Evolutionary conservation across 352 stramenopile genomes (phyloP).

Genomic region (Globisporangium cystogenes): DNA sequence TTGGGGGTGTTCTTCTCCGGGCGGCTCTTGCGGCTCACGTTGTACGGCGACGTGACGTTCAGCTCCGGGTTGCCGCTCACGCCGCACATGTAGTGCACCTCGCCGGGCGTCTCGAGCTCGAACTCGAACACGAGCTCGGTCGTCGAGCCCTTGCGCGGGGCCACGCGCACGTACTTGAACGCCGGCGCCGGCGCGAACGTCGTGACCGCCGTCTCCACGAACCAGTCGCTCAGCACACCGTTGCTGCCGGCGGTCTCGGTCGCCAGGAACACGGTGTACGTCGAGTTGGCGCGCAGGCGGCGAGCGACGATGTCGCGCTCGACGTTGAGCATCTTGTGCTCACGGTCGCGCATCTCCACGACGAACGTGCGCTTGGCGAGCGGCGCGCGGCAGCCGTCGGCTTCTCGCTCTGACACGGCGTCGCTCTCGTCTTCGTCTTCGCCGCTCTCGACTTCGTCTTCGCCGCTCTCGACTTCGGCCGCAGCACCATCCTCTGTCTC

Average conservation of each 20-base stretch:
- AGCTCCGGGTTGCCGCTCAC: slow-evolving; percentile 51
- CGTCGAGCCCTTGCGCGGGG: slow-evolving; percentile 63
- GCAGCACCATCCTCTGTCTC: background rate
- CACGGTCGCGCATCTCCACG: slow-evolving; percentile 23
- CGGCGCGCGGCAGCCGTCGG: background rate
- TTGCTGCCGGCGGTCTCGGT: slow-evolving; percentile 44
- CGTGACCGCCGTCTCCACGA: slow-evolving; percentile 26
- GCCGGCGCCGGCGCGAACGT: slow-evolving; percentile 38
- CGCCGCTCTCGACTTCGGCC: too few species aligned
- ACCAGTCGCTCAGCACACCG: slow-evolving; percentile 54
- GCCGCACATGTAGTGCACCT: slow-evolving; percentile 74
- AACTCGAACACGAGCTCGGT: slow-evolving; percentile 63
- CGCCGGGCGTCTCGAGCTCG: slow-evolving; percentile 44
- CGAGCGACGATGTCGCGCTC: slow-evolving; percentile 22
- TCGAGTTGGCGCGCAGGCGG: slow-evolving; percentile 34
- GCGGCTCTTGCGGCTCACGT: slow-evolving; percentile 58
- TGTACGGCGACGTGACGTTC: slow-evolving; percentile 67
- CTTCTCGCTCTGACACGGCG: too few species aligned
- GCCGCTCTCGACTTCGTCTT: background rate
- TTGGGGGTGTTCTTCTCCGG: slow-evolving; percentile 24
- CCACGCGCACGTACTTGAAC: slow-evolving; percentile 37
- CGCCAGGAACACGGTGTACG: slow-evolving; percentile 42
- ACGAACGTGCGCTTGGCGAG: slow-evolving; percentile 9
- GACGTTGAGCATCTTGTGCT: slow-evolving; percentile 30
- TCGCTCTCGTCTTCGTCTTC: background rate